Percentiles rank a stretch among this genome's conserved stretches.
phyloP scores from a whole-genome alignment of 495 filamentous ascomycete genomes.

The Symbiotaphrina buchneri region DNA sequence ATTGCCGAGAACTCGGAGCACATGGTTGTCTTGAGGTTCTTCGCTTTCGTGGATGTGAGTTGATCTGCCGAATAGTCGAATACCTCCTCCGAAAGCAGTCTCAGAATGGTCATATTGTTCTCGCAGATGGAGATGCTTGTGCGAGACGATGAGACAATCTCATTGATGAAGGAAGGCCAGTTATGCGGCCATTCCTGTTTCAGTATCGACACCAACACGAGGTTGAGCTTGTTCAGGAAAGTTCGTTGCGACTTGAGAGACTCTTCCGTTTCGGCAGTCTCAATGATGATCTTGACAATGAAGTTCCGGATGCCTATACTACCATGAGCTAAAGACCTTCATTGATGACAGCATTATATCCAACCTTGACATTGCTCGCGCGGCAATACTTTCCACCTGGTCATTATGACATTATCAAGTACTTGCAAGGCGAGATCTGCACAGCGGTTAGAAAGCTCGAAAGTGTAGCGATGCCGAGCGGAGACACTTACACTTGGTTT shows the following conservation, averaged over 20 bases:
- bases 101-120: slow-evolving; percentile 98
- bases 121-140: slow-evolving; percentile 92
- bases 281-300: slow-evolving; percentile 91
- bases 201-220: slow-evolving; percentile 88
- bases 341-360: slow-evolving; percentile 3
- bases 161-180: slow-evolving; percentile 99
- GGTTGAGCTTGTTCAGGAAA: slow-evolving; percentile 90
- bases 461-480: not conserved
- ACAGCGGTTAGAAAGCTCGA: slow-evolving; percentile 19
- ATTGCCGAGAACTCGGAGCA: slow-evolving; percentile 93
- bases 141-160: slow-evolving; percentile 91
- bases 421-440: slow-evolving; percentile 86
- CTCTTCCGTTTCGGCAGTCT: slow-evolving; percentile 74
- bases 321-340: slow-evolving; percentile 1
- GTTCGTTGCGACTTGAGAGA: slow-evolving; percentile 58
- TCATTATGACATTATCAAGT: slow-evolving; percentile 95
- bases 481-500: slow-evolving; percentile 71
- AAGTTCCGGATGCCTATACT: slow-evolving; percentile 83
- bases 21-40: slow-evolving; percentile 94
- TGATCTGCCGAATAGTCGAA: slow-evolving; percentile 97
- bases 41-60: slow-evolving; percentile 91
- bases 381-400: slow-evolving; percentile 92
- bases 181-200: slow-evolving; percentile 99
- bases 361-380: slow-evolving; percentile 84
- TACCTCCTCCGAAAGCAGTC: slow-evolving; percentile 89